phyloP scores from a whole-genome alignment of 441 rosid species.

The Euphorbia corollata region DNA sequence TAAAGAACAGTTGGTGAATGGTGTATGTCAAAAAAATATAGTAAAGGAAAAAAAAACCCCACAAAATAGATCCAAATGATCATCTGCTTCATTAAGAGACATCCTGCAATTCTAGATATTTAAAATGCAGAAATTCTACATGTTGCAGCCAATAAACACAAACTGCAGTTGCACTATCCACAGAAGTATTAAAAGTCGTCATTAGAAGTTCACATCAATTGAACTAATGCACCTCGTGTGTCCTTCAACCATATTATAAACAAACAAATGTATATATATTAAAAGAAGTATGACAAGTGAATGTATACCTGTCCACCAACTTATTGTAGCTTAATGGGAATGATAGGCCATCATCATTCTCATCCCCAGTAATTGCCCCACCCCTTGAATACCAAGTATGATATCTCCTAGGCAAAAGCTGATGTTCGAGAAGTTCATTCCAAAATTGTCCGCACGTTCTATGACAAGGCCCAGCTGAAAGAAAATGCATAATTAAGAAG shows the following conservation, averaged over 20 bases:
- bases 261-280: not conserved
- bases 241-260: not conserved
- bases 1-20: conserved; percentile 27
- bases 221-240: not conserved
- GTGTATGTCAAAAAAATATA: conserved; percentile 14
- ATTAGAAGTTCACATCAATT: not conserved
- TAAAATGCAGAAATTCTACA: not conserved
- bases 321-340: conserved; percentile 64
- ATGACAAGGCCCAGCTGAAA: conserved; percentile 86
- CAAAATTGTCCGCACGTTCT: conserved; percentile 59
- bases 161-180: not conserved
- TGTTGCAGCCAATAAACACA: not conserved
- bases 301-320: conserved; percentile 65
- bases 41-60: conserved; percentile 3
- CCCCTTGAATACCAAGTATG: conserved; percentile 94
- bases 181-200: not conserved
- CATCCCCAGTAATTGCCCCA: conserved; percentile 54
- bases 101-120: conserved; percentile 1
- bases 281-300: not conserved
- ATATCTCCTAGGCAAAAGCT: conserved; percentile 92
- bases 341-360: conserved; percentile 73
- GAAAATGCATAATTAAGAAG: conserved; percentile 90
- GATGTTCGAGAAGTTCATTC: conserved; percentile 87
- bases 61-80: not conserved
- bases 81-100: not conserved